Evolutionary conservation across 768 basidiomycete species (phyloP).

Genomic region (Kwoniella pini): DNA sequence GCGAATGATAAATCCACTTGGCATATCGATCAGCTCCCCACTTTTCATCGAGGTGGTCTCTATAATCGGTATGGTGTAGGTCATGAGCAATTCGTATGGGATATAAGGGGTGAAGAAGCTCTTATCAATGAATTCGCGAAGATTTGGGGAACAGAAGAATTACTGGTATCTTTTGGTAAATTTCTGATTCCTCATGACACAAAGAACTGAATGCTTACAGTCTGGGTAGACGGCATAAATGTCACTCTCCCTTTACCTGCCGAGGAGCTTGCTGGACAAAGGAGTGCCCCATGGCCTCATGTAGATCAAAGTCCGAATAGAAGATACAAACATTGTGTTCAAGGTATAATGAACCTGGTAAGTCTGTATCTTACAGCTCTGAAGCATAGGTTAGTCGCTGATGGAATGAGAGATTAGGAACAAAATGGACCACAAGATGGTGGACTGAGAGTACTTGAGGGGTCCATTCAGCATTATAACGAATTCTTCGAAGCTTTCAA

Average conservation of each 20-base stretch:
- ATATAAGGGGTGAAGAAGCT: conserved; percentile 44
- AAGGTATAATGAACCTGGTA: conserved; percentile 36
- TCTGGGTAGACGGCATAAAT: conserved; percentile 33
- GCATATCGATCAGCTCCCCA: conserved; percentile 45
- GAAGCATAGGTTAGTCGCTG: neutral
- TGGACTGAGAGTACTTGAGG: conserved; percentile 48
- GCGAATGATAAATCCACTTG: conserved; percentile 50
- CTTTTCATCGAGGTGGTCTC: conserved; percentile 32
- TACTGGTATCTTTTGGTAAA: conserved; percentile 45
- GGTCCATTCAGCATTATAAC: conserved; percentile 23
- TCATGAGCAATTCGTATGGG: conserved; percentile 50
- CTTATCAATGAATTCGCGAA: conserved; percentile 48
- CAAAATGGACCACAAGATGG: conserved; percentile 55
- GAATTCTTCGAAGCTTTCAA: conserved; percentile 35
- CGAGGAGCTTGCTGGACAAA: neutral
- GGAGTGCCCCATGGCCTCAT: conserved; percentile 26
- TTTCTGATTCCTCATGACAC: conserved; percentile 12
- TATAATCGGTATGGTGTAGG: conserved; percentile 36
- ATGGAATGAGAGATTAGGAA: neutral
- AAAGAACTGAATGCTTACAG: neutral
- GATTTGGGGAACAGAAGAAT: conserved; percentile 50
- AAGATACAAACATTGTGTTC: conserved; percentile 33
- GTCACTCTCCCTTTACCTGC: conserved; percentile 38
- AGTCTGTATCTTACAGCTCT: neutral
- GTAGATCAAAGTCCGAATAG: conserved; percentile 49